These are phyloP conservation scores for Trichoderma asperellum DNA, from an alignment of 2,329 filamentous ascomycete genomes.

Conservation along the genomic window DNA sequence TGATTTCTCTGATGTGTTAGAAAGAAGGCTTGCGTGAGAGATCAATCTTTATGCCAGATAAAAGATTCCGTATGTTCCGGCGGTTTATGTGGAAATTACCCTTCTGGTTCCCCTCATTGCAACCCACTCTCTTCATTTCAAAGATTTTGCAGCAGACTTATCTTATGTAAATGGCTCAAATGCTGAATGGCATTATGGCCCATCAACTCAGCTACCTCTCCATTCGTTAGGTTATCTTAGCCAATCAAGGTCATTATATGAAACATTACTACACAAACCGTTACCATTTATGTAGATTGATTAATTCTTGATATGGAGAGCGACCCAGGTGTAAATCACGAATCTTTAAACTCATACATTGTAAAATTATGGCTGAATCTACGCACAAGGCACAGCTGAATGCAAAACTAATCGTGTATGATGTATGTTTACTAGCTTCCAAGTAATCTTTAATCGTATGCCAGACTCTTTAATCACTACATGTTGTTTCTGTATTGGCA, in stretches of 20 bases:
- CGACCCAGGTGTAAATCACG: too few species aligned
- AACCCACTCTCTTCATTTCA: neutral
- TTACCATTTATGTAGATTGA: neutral
- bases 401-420: too few species aligned
- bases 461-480: too few species aligned
- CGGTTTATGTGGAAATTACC: neutral
- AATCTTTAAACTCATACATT: too few species aligned
- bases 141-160: too few species aligned
- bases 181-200: neutral
- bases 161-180: neutral
- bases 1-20: neutral
- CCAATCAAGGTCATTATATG: neutral
- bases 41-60: neutral
- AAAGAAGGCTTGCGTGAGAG: neutral
- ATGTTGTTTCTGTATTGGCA: neutral
- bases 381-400: too few species aligned
- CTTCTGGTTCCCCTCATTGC: neutral
- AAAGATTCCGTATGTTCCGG: neutral
- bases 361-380: too few species aligned
- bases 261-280: neutral
- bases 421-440: too few species aligned
- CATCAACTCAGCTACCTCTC: neutral
- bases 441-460: neutral
- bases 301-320: neutral
- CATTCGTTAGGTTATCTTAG: neutral